phyloP scores from a whole-genome alignment of 495 filamentous ascomycete species.

The Neurospora sp. region DNA sequence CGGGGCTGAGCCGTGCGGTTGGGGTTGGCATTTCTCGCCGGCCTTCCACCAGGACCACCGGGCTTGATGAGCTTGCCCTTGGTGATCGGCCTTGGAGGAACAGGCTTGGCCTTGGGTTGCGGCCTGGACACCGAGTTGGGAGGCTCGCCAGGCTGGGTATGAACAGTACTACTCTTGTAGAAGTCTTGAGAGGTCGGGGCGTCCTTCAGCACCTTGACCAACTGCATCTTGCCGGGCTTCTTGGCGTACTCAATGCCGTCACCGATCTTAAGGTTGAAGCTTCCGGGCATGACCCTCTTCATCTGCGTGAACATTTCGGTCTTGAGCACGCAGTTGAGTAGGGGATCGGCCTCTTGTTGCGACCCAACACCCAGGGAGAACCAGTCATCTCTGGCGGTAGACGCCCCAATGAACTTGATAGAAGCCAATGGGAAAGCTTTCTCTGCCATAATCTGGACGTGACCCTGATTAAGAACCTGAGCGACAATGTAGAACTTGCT shows the following conservation, averaged over 20 bases:
- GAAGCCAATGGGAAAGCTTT: constrained; percentile 70
- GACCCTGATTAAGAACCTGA: constrained; percentile 72
- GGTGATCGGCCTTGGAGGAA: constrained; percentile 82
- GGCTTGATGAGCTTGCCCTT: constrained; percentile 81
- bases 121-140: constrained; percentile 73
- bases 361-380: constrained; percentile 85
- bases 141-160: constrained; percentile 75
- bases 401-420: constrained; percentile 75
- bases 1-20: constrained; percentile 42
- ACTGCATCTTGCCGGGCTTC: constrained; percentile 86
- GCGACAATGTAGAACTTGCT: constrained; percentile 79
- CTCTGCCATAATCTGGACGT: constrained; percentile 71
- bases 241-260: constrained; percentile 91
- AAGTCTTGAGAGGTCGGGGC: constrained; percentile 61
- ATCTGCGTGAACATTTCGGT: constrained; percentile 95
- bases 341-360: constrained; percentile 79
- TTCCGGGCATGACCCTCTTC: constrained; percentile 59
- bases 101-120: constrained; percentile 73
- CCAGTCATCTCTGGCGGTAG: constrained; percentile 87
- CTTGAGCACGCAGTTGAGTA: constrained; percentile 89
- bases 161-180: constrained; percentile 90
- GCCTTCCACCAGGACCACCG: constrained; percentile 74
- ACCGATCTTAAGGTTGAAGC: constrained; percentile 70
- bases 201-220: constrained; percentile 86
- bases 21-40: constrained; percentile 50